phyloP scores from a whole-genome alignment of 1,139 yeast genomes.

The Blastobotrys apis region DNA sequence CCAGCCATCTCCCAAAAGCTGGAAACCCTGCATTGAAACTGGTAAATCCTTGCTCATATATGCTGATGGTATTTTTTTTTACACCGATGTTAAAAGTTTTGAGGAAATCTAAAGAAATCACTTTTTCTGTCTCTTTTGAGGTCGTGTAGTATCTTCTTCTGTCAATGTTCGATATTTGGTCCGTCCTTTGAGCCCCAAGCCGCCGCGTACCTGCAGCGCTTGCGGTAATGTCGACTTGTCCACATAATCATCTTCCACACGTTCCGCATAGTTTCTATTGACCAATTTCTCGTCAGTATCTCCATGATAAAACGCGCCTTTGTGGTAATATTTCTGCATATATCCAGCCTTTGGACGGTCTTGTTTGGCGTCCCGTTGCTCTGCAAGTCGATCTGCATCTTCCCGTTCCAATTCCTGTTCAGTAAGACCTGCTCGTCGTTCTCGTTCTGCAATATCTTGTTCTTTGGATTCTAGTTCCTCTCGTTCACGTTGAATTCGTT shows the following conservation, averaged over 20 bases:
- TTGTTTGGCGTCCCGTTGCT: conserved; percentile 18
- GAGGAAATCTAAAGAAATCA: too few relatives aligned
- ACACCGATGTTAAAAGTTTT: too few relatives aligned
- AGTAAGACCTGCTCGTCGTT: conserved; percentile 31
- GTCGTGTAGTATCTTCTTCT: conserved; percentile 31
- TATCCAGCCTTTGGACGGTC: conserved; percentile 18
- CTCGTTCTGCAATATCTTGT: conserved; percentile 40
- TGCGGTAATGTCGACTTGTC: conserved; percentile 32
- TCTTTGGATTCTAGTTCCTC: conserved; percentile 38
- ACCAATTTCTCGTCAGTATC: conserved; percentile 32
- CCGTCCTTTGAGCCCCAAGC: conserved; percentile 31
- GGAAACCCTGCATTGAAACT: too few relatives aligned
- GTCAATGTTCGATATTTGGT: conserved; percentile 24
- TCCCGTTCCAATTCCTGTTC: conserved; percentile 31
- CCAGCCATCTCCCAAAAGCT: too few relatives aligned
- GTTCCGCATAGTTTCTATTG: conserved; percentile 31
- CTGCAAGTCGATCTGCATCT: conserved; percentile 17
- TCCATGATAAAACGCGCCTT: conserved; percentile 35
- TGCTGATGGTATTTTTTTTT: too few relatives aligned
- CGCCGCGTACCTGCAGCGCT: conserved; percentile 30
- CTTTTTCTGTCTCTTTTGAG: conserved; percentile 4
- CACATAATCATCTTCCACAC: conserved; percentile 30
- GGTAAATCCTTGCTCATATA: too few relatives aligned
- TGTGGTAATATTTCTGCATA: conserved; percentile 34
- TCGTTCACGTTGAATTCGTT: conserved; percentile 44